Evolutionary conservation across 2,329 filamentous ascomycete genomes (phyloP).

Genomic region (Epichloe aotearoae): DNA sequence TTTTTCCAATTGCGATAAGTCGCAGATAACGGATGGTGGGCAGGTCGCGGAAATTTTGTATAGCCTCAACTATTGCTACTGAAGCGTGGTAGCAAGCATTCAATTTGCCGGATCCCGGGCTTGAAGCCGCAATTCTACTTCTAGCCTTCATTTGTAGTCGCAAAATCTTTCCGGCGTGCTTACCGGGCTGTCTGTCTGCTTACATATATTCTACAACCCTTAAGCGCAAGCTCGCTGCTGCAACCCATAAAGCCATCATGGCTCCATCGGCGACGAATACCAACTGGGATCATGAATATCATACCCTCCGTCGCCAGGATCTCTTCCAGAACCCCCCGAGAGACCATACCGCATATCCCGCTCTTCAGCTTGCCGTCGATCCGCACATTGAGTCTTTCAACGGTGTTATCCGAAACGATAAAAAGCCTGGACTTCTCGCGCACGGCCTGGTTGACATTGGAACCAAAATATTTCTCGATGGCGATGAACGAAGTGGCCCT

Average conservation of each 20-base stretch:
- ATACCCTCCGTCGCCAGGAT: conserved; percentile 73
- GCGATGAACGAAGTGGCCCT: conserved; percentile 48
- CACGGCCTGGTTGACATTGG: conserved; percentile 81
- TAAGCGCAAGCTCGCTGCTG: conserved; percentile 2
- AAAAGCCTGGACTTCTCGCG: conserved; percentile 45
- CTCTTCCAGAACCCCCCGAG: conserved; percentile 82
- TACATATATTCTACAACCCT: neutral
- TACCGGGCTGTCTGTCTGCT: neutral
- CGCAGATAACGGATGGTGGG: neutral
- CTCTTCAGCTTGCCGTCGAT: conserved; percentile 70
- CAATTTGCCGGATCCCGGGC: neutral
- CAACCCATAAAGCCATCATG: conserved; percentile 26
- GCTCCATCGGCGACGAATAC: conserved; percentile 46
- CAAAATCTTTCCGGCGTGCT: neutral
- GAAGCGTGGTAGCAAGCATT: conserved; percentile 4
- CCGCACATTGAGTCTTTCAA: conserved; percentile 97
- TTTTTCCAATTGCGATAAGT: conserved; percentile 12
- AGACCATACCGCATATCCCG: conserved; percentile 78
- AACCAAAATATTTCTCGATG: conserved; percentile 75
- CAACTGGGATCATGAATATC: conserved; percentile 73
- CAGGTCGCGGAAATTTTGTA: conserved; percentile 9
- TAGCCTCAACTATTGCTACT: conserved; percentile 15
- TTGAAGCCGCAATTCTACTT: neutral
- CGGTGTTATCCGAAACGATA: conserved; percentile 63
- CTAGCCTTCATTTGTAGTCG: neutral